Evolutionary conservation across 2,329 filamentous ascomycete genomes (phyloP).

Genomic region (Colletotrichum phormii): DNA sequence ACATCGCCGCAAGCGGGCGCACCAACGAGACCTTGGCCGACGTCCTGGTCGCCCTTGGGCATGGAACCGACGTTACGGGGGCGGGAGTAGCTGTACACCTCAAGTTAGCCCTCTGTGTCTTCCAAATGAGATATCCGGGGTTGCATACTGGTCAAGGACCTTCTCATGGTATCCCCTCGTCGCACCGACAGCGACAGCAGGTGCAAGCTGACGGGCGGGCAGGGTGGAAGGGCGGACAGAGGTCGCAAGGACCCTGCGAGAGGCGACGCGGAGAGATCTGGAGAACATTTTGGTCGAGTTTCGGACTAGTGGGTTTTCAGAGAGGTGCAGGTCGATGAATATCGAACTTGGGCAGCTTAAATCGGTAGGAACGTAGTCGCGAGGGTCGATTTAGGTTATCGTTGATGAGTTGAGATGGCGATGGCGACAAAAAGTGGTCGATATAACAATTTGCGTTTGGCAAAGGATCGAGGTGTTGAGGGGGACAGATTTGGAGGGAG

Average conservation of each 20-base stretch:
- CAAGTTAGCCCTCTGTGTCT: constrained; percentile 59
- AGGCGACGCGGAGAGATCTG: constrained; percentile 56
- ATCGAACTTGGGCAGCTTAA: constrained; percentile 15
- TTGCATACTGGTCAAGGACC: constrained; percentile 86
- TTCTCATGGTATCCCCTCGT: constrained; percentile 65
- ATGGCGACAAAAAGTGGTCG: constrained; percentile 30
- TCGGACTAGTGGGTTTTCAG: constrained; percentile 16
- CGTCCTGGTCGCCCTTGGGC: constrained; percentile 81
- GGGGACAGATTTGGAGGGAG: constrained; percentile 24
- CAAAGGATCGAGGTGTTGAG: neutral
- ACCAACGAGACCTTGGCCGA: constrained; percentile 91
- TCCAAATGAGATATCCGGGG: constrained; percentile 38
- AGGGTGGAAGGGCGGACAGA: constrained; percentile 52
- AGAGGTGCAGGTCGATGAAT: constrained; percentile 1
- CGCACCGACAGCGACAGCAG: constrained; percentile 52
- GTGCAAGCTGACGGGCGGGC: constrained; percentile 55
- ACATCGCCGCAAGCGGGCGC: constrained; percentile 91
- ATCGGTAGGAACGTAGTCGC: constrained; percentile 22
- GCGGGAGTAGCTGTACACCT: constrained; percentile 62
- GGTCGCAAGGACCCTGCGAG: constrained; percentile 56
- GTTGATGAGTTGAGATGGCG: constrained; percentile 9
- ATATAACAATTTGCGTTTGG: constrained; percentile 12
- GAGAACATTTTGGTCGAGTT: constrained; percentile 54
- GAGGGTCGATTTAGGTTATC: constrained; percentile 10
- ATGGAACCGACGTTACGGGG: constrained; percentile 68